phyloP scores from a whole-genome alignment of 1,284 basidiomycete species.

The Pascua guehoae region DNA sequence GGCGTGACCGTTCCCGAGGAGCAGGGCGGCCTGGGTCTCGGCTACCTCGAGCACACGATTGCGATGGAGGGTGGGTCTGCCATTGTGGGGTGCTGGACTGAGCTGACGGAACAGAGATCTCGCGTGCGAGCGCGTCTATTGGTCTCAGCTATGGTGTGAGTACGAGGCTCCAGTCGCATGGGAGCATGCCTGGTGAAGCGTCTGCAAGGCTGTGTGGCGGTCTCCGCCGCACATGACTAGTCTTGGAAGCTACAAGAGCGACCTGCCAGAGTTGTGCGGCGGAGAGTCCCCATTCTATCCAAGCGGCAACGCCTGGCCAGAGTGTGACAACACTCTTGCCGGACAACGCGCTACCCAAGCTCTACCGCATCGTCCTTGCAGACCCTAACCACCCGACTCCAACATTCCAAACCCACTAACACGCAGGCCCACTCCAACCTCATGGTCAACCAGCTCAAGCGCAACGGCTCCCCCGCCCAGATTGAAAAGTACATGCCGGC shows the following conservation, averaged over 20 bases:
- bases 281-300: too few relatives aligned
- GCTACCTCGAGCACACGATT: constrained; percentile 82
- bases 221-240: too few relatives aligned
- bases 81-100: neutral
- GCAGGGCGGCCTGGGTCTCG: constrained; percentile 72
- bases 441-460: constrained; percentile 63
- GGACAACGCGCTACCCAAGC: neutral
- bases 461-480: constrained; percentile 78
- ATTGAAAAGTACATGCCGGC: constrained; percentile 83
- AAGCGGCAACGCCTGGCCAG: too few relatives aligned
- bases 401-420: too few relatives aligned
- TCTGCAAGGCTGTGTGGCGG: too few relatives aligned
- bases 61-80: constrained; percentile 66
- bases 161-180: neutral
- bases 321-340: neutral
- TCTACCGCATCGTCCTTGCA: neutral
- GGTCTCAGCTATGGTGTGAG: constrained; percentile 77
- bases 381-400: too few relatives aligned
- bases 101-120: constrained; percentile 57
- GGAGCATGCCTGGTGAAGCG: too few relatives aligned
- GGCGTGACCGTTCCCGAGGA: constrained; percentile 78
- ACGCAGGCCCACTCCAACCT: constrained; percentile 77
- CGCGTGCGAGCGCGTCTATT: constrained; percentile 81
- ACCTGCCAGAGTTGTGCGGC: too few relatives aligned
- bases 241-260: too few relatives aligned